A percentile compares a stretch with the other conserved stretches of the same genome.
phyloP scores from a whole-genome alignment of 495 filamentous ascomycete species.

The Penicillium dipodomyicola region DNA sequence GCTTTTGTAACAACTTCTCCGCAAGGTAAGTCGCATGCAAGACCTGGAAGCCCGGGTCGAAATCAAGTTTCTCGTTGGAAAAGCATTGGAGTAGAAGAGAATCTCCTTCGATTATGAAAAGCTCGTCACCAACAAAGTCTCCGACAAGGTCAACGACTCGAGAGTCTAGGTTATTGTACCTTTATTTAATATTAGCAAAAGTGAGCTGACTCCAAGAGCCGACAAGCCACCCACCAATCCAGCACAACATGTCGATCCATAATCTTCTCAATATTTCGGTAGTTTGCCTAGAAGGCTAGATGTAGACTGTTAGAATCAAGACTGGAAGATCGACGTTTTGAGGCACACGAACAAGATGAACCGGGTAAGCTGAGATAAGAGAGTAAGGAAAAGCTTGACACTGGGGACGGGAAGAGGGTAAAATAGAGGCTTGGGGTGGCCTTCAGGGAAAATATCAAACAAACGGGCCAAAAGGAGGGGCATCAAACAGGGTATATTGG shows the following conservation, averaged over 20 bases:
- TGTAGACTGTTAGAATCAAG: not conserved
- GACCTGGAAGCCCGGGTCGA: constrained; percentile 64
- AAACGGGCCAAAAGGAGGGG: not conserved
- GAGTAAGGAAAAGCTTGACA: not conserved
- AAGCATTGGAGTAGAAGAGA: constrained; percentile 64
- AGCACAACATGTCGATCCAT: not conserved
- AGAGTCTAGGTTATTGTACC: constrained; percentile 21
- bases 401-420: not conserved
- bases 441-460: not conserved
- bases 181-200: not conserved
- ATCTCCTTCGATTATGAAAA: constrained; percentile 73
- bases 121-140: constrained; percentile 70
- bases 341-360: not conserved
- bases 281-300: not conserved
- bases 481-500: not conserved
- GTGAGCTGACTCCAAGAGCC: too few species aligned
- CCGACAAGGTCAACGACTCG: constrained; percentile 44
- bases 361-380: not conserved
- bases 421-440: not conserved
- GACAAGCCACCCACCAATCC: not conserved
- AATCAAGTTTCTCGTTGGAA: constrained; percentile 57
- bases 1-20: constrained; percentile 59
- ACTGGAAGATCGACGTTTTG: not conserved
- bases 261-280: not conserved
- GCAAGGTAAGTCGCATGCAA: constrained; percentile 68